Conservation (phyloP, 1,139 yeast species). For the Magnusiomyces magnusii region DNA sequence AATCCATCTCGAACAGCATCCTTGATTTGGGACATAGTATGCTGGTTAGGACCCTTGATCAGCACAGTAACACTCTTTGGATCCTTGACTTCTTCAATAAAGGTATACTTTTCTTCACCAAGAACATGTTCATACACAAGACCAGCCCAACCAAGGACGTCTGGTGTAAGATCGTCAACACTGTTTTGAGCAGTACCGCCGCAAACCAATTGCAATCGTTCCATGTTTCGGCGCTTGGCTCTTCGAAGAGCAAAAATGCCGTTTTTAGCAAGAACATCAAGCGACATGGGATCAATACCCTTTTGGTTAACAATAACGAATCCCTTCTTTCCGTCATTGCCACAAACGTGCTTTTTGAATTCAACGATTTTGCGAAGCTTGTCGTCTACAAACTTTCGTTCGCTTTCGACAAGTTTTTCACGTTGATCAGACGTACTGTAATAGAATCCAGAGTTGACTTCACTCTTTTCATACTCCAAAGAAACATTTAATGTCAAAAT, state of each 20-base stretch:
- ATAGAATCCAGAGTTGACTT: conserved; percentile 93
- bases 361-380: conserved; percentile 87
- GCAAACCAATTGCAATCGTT: conserved; percentile 88
- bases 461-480: conserved; percentile 95
- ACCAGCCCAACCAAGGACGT: conserved; percentile 85
- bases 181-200: conserved; percentile 99
- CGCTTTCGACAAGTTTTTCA: conserved; percentile 89
- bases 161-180: conserved; percentile 86
- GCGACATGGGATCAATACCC: conserved; percentile 98
- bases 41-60: conserved; percentile 88
- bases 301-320: conserved; percentile 97
- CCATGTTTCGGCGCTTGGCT: conserved; percentile 99
- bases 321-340: conserved; percentile 60
- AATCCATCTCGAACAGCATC: conserved; percentile 98
- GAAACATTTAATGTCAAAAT: conserved; percentile 88
- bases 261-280: conserved; percentile 89
- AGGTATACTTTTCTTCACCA: conserved; percentile 97
- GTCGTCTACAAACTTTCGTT: conserved; percentile 90
- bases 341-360: conserved; percentile 86
- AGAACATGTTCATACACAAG: conserved; percentile 84
- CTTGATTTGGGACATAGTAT: conserved; percentile 82
- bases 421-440: conserved; percentile 95
- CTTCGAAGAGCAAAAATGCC: conserved; percentile 92
- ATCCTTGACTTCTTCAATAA: conserved; percentile 83
- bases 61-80: conserved; percentile 90